Base-by-base conservation (phyloP, 2,329 filamentous ascomycete genomes). In the Cladophialophora chaetospira region DNA sequence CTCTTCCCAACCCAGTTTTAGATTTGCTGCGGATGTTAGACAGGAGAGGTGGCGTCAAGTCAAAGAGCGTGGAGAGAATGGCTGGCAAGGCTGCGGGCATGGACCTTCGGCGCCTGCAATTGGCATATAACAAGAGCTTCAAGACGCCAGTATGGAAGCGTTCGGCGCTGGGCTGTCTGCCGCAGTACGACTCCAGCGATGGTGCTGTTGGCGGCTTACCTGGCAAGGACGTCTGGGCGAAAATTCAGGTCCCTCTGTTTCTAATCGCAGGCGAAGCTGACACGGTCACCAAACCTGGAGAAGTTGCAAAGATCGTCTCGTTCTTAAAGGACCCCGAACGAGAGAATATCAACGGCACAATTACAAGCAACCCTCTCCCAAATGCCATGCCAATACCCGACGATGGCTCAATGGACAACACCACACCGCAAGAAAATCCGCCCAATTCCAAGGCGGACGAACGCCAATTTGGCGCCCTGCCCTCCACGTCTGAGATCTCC, bases 201-300 rank as follows among this genome's bases (percentile, higher is more conserved):
- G 70, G 77, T 23, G 72, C 83, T 0, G 68, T 70, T 6, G 84
- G 86, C 3, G 89, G 89, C 0, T 71, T 95, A 6, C 87, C 91
- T 2, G 86, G 88, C 0, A 72, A 81, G 60, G 79, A 86, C 4
- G 75, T 85, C 1, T 97, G 94, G 94, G 77, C 80, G 21, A 84
- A 83, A 5, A 76, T 97, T 11, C 72, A 84, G 15, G 77, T 89
- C 1, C 92, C 93, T 0, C 78, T 96, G 2, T 88, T 89, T 61
- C 79, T 97, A 2, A 81, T 96, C 43, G 89, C 84, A 11, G 93
- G 89, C 19, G 86, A 89, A 66, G 79, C 83, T 5, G 94, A 99
- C 68, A 78, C 80, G 6, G 77, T 97, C 28, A 93, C 89, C 0
- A 85, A 87, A n/a, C 80, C 88, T 0, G 75, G 71, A 2, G 88